Conservation (phyloP, 176 grass and related monocot species). For the Carex pumila region DNA sequence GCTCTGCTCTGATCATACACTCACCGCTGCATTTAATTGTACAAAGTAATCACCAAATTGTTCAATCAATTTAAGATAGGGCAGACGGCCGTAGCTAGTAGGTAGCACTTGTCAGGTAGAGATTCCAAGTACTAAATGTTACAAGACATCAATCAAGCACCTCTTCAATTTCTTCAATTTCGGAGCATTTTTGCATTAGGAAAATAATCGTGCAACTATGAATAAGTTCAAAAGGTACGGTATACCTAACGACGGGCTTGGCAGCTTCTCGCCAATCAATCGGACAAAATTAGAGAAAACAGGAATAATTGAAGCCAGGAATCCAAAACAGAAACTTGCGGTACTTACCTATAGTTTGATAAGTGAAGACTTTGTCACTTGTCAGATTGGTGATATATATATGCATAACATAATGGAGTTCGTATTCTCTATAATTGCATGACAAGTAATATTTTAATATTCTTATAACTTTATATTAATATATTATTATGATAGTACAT, state of each 20-base stretch:
- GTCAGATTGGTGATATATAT: background rate
- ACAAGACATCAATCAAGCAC: background rate
- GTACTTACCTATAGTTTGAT: background rate
- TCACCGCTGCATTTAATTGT: background rate
- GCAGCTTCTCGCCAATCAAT: background rate
- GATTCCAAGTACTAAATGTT: constrained; percentile 18
- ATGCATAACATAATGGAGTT: background rate
- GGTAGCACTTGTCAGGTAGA: constrained; percentile 18
- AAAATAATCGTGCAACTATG: background rate
- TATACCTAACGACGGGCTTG: background rate
- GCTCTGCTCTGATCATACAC: background rate
- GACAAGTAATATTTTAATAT: too few species aligned
- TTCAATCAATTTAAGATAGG: constrained; percentile 17
- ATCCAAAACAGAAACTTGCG: background rate
- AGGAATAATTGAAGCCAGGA: background rate
- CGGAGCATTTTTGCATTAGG: background rate
- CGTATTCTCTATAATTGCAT: too few species aligned
- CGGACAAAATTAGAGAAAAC: background rate
- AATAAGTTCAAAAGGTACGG: background rate
- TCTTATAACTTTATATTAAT: too few species aligned
- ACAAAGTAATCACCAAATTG: constrained; percentile 10
- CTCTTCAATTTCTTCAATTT: background rate
- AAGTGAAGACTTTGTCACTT: background rate
- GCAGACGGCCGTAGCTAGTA: background rate
- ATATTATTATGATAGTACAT: too few species aligned